Conservation (phyloP, 768 basidiomycete species). For the Kwoniella pini region DNA sequence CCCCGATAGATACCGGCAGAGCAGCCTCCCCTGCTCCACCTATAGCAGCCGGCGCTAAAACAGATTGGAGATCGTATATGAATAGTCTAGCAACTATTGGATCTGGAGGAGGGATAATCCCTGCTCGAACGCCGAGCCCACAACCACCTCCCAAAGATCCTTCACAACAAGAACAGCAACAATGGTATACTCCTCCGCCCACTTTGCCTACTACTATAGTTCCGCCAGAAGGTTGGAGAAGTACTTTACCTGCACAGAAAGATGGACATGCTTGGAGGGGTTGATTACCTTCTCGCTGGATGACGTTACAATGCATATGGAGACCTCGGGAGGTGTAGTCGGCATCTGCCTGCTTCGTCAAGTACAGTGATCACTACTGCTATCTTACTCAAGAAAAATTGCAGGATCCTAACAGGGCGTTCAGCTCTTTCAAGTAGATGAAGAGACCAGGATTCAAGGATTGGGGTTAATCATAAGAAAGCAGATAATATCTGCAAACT, state of each 20-base stretch:
- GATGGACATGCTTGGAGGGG: conserved; percentile 41
- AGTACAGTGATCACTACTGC: no score
- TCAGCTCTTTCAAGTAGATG: no score
- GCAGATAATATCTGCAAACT: no score
- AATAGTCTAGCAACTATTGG: conserved; percentile 21
- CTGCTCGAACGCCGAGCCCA: conserved; percentile 28
- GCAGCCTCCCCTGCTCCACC: conserved; percentile 19
- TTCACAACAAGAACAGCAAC: conserved; percentile 9
- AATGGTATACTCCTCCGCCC: conserved; percentile 48
- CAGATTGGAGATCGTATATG: conserved; percentile 46
- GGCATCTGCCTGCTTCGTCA: no score
- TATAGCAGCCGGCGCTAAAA: conserved; percentile 1
- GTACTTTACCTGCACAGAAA: conserved; percentile 30
- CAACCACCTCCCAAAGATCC: conserved; percentile 30
- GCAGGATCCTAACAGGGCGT: no score
- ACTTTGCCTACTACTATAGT: conserved; percentile 38
- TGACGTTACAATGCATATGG: no score
- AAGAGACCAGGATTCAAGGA: no score
- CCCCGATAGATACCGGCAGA: conserved; percentile 4
- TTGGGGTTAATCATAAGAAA: no score
- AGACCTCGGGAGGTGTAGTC: no score
- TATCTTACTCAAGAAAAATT: no score
- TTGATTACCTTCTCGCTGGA: no score
- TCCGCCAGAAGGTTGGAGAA: conserved; percentile 47
- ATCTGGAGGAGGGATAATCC: conserved; percentile 9